These are phyloP conservation scores for Phialocephala subalpina DNA, from an alignment of 2,329 filamentous ascomycete species.

Conservation along the genomic window DNA sequence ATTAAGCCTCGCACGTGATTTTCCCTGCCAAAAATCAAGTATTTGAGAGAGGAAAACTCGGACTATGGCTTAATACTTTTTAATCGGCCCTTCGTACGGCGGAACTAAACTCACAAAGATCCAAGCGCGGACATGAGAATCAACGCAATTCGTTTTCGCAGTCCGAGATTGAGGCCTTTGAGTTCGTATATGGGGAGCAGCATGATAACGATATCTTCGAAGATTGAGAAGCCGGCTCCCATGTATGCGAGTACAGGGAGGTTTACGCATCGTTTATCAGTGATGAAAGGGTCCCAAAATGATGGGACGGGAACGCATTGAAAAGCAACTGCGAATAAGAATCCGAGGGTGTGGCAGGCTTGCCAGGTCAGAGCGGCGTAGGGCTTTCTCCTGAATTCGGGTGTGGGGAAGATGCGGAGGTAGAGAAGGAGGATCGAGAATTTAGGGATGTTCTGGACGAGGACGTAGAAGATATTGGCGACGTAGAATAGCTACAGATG, in stretches of 20 bases:
- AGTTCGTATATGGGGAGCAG: slow-evolving; percentile 71
- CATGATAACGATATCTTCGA: slow-evolving; percentile 71
- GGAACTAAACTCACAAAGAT: slow-evolving; percentile 61
- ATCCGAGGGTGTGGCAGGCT: slow-evolving; percentile 13
- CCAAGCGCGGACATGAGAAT: slow-evolving; percentile 72
- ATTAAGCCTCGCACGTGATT: too few relatives aligned
- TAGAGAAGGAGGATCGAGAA: slow-evolving; percentile 28
- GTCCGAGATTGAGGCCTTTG: slow-evolving; percentile 66
- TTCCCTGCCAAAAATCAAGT: too few relatives aligned
- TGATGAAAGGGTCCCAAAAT: slow-evolving; percentile 20
- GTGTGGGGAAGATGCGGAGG: slow-evolving; percentile 23
- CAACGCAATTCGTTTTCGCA: slow-evolving; percentile 70
- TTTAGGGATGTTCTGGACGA: slow-evolving; percentile 18
- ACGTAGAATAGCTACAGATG: slow-evolving; percentile 21
- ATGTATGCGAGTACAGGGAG: slow-evolving; percentile 71
- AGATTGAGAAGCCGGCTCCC: slow-evolving; percentile 72
- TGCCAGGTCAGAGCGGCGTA: slow-evolving; percentile 8
- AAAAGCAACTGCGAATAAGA: slow-evolving; percentile 20
- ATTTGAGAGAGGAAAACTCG: too few relatives aligned
- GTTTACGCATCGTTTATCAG: slow-evolving; percentile 57
- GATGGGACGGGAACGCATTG: slow-evolving; percentile 24
- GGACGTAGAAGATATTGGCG: slow-evolving; percentile 20
- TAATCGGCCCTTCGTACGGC: too few relatives aligned
- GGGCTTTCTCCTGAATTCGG: slow-evolving; percentile 4
- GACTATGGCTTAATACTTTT: too few relatives aligned